phyloP scores from a whole-genome alignment of 441 rosid species.

The Corymbia calophylla region DNA sequence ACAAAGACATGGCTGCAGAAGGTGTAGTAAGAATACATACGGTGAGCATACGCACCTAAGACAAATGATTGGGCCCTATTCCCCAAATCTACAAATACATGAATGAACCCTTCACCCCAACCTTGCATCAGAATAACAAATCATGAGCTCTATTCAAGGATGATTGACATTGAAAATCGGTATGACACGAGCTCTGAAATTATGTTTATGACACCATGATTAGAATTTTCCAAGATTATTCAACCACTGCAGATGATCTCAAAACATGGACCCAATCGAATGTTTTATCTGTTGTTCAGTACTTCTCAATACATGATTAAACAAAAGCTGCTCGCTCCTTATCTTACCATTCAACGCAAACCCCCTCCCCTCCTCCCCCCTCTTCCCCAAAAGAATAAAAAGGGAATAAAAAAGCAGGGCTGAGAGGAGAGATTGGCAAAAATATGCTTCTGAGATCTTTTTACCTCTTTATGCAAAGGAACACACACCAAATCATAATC shows the following conservation, averaged over 20 bases:
- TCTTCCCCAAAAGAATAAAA: no score
- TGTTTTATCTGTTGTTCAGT: not conserved
- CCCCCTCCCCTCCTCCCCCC: not conserved
- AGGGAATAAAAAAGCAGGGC: not conserved
- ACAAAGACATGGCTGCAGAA: constrained; percentile 31
- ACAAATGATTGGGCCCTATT: not conserved
- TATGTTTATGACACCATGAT: not conserved
- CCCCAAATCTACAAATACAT: not conserved
- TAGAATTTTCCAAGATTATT: not conserved
- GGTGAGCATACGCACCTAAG: not conserved
- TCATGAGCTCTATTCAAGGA: not conserved
- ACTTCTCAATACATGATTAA: not conserved
- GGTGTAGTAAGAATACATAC: not conserved
- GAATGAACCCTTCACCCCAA: not conserved
- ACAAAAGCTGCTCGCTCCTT: not conserved
- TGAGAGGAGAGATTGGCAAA: not conserved
- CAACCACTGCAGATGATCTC: not conserved
- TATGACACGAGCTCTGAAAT: not conserved
- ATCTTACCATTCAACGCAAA: not conserved
- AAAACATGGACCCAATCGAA: not conserved
- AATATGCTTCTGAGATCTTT: not conserved
- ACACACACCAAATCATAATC: not conserved
- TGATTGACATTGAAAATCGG: not conserved
- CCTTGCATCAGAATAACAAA: not conserved
- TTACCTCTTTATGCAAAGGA: not conserved